Evolutionary conservation across 805 yeast species (phyloP), one percentile per base, ranked within the genome.

Genomic region (Sugiyamaella smithiae): DNA sequence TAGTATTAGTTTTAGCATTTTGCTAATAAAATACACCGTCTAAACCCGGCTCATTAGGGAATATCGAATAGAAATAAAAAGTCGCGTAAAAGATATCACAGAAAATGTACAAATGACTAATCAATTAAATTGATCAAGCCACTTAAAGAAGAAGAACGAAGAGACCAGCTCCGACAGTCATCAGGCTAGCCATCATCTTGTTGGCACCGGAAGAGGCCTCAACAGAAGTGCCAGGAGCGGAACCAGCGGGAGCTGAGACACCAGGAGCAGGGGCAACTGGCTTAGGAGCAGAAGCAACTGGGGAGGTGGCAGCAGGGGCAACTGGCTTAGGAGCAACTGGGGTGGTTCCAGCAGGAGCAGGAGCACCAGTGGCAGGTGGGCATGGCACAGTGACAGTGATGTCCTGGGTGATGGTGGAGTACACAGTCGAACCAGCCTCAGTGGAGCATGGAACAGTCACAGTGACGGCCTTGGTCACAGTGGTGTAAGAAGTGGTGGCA

Each of bases 361-460:
- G 7, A 12, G 32, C 43, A 11, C n/a, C 23, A 5, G 24, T 17
- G 4, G 43, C 38, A 8, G 38, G 22, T 22, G 43, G 14, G 31
- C 24, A 40, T 5, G 31, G 43, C 6, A 40, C 43, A 17, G 43
- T 40, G 11, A 40, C 43, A 22, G 43, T 40, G 29, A 25, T 22
- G 29, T 14, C 17, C 31, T 40, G 28, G 29, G 45, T 41, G 45
- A 41, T 41, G 23, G 45, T 41, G 28, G 33, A 16, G 33, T 14
- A 31, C n/a, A 17, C 22, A 8, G 45, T 41, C 9, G 36, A 4
- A 22, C 43, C 31, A n/a, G 12, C 17, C 38, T 23, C 5, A 2
- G 45, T 41, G 5, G 35, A 24, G 19, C 43, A 40, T 19, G 43
- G 43, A 16, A 40, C 43, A 23, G 43, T 40, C 7, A 40, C 29